Base-by-base conservation (phyloP, 1,139 yeast genomes). In the Saccharomyces hybrid region DNA sequence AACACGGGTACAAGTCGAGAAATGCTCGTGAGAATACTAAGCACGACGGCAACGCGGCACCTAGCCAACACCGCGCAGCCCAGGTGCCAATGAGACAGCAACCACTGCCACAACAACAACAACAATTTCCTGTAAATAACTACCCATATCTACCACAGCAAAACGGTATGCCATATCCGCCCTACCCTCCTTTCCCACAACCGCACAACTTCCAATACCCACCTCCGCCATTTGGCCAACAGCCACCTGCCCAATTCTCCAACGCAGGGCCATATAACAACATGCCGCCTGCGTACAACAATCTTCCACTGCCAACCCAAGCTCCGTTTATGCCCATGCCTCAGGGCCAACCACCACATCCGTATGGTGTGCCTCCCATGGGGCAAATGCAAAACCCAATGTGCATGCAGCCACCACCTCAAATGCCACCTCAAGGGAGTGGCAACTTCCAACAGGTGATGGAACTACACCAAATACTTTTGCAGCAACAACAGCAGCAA, bases 381-480 rank as follows among this genome's bases (percentile, higher is more conserved):
- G n/a, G 14, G 2, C 53, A 54, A 26, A 16, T 29, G 50, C 58
- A 57, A 31, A 57, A 54, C 42, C 56, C 58, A 48, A 14, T 44
- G 16, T 60, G 57, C 52, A 48, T 47, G 19, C 27, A 34, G n/a
- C 56, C 51, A 29, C 54, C 54, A 34, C 50, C 46, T 31, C 58
- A 48, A 46, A 50, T 16, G 21, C 44, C 50, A 38, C 44, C 44
- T 19, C 44, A 38, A 4, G 44, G 26, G 19, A 38, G 19, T 19
- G 44, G 44, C 19, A 38, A 38, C 19, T 38, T 50, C 56, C 61
- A 66, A 32, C 71, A 69, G 54, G 64, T 66, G 7, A 58, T 60
- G 19, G 70, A 69, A 53, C 63, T 70, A 58, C 73, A 70, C 51
- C 71, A 66, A 53, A 59, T 70, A 54, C 60, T 71, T 62, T 57